Base-by-base conservation (phyloP, 192 early-diverging fungal genomes). In the Linnemannia zychae region DNA sequence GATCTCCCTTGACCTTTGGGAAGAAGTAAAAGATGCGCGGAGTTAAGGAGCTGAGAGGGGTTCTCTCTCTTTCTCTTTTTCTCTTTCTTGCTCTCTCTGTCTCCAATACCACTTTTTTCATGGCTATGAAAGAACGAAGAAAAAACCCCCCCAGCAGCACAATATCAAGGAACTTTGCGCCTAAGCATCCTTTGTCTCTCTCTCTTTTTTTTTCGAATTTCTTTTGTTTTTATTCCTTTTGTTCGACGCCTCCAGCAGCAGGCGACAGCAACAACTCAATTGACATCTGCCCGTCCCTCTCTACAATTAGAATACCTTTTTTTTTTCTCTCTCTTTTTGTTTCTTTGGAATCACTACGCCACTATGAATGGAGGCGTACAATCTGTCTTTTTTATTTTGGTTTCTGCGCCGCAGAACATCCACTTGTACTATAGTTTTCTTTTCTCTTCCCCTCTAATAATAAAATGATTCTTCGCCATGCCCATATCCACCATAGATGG, bases 1-100 rank as follows among this genome's bases (percentile, higher is more conserved):
- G 94, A 50, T 77, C 84, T 2, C 91, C 91, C 28, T 82, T 94
- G 75, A 88, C 88, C 47, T 88, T 88, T 80, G 87, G 87, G 50
- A 87, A 81, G 81, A 90, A 88, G 85, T 87, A 69, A 71, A 75
- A 24, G 16, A 33, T 18, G 34, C 24, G 6, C 57, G 31, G 22
- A 3, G 15, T 13, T 28, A 63, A 63, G 28, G 24, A 63, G n/a
- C 52, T 57, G 52, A 57, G 40, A 44, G 40, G 40, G 3, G 40
- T 44, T 63, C 15, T 16, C 13, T 33, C 31, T 63, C 40, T 44
- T 44, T 44, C 37, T 38, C 36, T 69, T 20, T 28, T 69, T 69
- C 36, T 44, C 9, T 44, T 9, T 44, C 9, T 44, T 9, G 3
- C 9, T 44, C 40, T 44, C 9, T 44, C 3, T 9, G 40, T 9